A percentile compares a stretch with the other conserved stretches of the same genome.
phyloP scores from a whole-genome alignment of 2,329 filamentous ascomycete genomes.

The Cladosporium sp. region DNA sequence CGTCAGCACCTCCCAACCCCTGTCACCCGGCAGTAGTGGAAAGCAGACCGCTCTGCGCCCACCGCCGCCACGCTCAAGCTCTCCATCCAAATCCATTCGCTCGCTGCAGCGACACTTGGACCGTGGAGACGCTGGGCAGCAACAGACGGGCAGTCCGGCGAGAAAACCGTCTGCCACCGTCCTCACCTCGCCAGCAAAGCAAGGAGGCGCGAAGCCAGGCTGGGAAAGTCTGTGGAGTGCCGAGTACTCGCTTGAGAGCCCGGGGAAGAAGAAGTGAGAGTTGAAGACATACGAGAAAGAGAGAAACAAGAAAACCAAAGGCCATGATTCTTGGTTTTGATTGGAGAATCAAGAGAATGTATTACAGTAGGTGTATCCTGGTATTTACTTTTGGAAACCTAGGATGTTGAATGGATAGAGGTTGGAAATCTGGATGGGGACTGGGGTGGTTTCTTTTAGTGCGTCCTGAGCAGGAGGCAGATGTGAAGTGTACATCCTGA shows the following conservation, averaged over 20 bases:
- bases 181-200: neutral
- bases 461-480: neutral
- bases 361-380: no score
- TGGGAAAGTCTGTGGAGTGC: constrained; percentile 32
- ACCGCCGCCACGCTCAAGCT: constrained; percentile 20
- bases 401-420: no score
- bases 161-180: neutral
- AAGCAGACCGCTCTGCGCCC: neutral
- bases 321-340: no score
- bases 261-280: constrained; percentile 17
- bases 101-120: constrained; percentile 30
- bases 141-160: neutral
- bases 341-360: no score
- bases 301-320: no score
- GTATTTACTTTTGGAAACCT: no score
- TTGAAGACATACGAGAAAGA: neutral
- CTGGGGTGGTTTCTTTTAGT: neutral
- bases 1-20: neutral
- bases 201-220: neutral
- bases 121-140: constrained; percentile 13
- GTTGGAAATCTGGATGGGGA: no score
- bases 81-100: constrained; percentile 29
- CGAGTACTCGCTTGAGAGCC: constrained; percentile 30
- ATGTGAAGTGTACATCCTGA: neutral
- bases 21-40: neutral